Evolutionary conservation across 345 rosid species (phyloP).

Genomic region (Gossypium bickii): DNA sequence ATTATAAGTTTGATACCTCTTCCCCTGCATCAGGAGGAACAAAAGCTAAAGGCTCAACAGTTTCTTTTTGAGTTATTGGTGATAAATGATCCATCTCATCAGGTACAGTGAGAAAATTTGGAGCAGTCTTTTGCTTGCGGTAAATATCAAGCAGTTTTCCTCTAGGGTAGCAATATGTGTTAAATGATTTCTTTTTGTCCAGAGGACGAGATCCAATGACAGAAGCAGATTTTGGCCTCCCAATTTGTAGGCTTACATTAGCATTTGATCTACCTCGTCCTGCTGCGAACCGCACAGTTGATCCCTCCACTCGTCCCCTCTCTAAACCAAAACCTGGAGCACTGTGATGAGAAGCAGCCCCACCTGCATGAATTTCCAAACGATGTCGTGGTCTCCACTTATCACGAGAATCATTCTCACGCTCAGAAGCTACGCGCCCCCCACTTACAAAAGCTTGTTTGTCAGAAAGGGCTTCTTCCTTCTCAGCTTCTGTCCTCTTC

Average conservation of each 20-base stretch:
- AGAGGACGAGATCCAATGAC: conserved; percentile 20
- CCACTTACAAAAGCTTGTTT: conserved; percentile 39
- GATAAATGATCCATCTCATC: conserved; percentile 50
- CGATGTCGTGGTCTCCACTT: conserved; percentile 98
- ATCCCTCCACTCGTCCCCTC: conserved; percentile 57
- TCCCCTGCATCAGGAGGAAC: conserved; percentile 68
- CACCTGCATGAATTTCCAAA: conserved; percentile 61
- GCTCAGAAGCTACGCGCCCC: conserved; percentile 50
- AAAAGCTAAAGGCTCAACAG: conserved; percentile 66
- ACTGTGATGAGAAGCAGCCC: conserved; percentile 53
- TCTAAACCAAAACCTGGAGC: conserved; percentile 86
- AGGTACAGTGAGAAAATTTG: conserved; percentile 37
- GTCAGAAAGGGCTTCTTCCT: conserved; percentile 59
- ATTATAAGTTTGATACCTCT: conserved; percentile 39
- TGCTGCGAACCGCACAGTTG: conserved; percentile 56
- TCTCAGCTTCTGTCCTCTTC: conserved; percentile 56
- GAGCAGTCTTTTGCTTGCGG: conserved; percentile 38
- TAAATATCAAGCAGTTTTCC: conserved; percentile 76
- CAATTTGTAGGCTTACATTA: conserved; percentile 26
- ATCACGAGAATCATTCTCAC: conserved; percentile 79
- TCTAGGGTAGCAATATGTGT: conserved; percentile 60
- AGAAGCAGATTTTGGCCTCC: conserved; percentile 32
- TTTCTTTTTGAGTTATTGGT: conserved; percentile 37
- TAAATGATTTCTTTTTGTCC: conserved; percentile 22
- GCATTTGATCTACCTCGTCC: conserved; percentile 68